Base-by-base conservation (phyloP, 2,329 filamentous ascomycete genomes). In the Ceratocystis cacaofunesta region DNA sequence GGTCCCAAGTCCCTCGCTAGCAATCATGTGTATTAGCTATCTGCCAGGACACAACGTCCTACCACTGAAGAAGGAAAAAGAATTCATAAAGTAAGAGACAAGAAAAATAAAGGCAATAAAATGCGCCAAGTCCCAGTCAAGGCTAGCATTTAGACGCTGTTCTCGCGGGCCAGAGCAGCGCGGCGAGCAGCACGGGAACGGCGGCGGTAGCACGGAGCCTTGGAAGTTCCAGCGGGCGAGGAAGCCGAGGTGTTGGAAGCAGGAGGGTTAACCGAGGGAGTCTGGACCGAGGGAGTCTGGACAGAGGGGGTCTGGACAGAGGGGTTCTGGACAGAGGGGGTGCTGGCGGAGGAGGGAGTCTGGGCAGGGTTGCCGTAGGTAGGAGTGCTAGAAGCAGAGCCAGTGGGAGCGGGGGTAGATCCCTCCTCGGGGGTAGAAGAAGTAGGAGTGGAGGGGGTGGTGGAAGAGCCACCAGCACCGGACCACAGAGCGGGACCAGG, bases 401-500 rank as follows among this genome's bases (percentile, higher is more conserved):
- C 15, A 1, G 10, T 15, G 36, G 36, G 36, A 15, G 36, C 36
- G 36, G 4, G 0, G 6, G 61, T 8, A 7, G 43, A 12, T 17
- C 8, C 60, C 8, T 25, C 41, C 5, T 28, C 28, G 19, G 58
- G 36, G 15, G 57, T 60, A 32, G 30, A 7, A 4, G 36, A 41
- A 22, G 58, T 32, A n/a, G 58, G 22, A 10, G 41, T n/a, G 22
- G 61, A 8, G 5, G 60, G 25, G 17, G 36, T 28, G 25, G 36
- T 30, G 17, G 52, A n/a, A 46, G 17, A 19, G 25, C 43, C 61
- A 55, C 25, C 36, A 44, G 64, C 64, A 66, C 68, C 69, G n/a
- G 68, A 67, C 69, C 72, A 75, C 69, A 76, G 70, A 19, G 69
- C 69, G 25, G 74, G 74, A 61, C 75, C 74, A 66, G 75, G 74